A percentile compares a stretch with the other conserved stretches of the same genome.
Evolutionary conservation across 257 asterid species (phyloP).

Genomic region (Rauvolfia tetraphylla): DNA sequence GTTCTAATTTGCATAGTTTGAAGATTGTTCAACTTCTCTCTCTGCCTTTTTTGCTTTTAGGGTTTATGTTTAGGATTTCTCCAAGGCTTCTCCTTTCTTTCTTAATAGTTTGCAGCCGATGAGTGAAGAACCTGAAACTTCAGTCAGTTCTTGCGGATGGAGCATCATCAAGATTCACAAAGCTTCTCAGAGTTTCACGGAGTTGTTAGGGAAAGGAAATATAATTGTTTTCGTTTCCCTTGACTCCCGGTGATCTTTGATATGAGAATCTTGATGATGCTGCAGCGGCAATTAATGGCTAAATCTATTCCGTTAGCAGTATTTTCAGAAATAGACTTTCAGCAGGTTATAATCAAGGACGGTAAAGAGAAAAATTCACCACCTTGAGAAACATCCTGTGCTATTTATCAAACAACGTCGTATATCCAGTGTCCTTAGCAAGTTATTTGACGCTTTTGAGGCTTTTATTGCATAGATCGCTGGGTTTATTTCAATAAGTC

Average conservation of each 20-base stretch:
- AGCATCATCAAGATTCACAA: conserved; percentile 44
- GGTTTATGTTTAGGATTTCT: background rate
- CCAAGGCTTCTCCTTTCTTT: background rate
- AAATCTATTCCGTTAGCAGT: background rate
- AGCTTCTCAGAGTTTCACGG: conserved; percentile 12
- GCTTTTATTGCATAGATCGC: background rate
- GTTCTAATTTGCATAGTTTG: background rate
- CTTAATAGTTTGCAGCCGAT: background rate
- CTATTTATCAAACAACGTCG: background rate
- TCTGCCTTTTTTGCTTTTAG: background rate
- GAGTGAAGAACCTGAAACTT: background rate
- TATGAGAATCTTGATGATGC: conserved; percentile 44
- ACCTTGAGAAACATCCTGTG: background rate
- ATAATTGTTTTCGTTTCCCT: background rate
- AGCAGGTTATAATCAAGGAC: background rate
- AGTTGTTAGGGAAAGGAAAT: background rate
- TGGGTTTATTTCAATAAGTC: background rate
- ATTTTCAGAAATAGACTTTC: background rate
- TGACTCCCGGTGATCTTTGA: conserved; percentile 1
- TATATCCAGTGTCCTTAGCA: background rate
- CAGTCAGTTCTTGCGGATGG: conserved; percentile 33
- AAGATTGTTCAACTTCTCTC: background rate
- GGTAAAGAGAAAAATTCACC: background rate
- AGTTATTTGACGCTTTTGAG: background rate
- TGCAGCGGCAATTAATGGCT: conserved; percentile 37